Evolutionary conservation across 108 stramenopile genomes (phyloP), one percentile per base, ranked within the genome.

Genomic region (Skeletonema grethae): DNA sequence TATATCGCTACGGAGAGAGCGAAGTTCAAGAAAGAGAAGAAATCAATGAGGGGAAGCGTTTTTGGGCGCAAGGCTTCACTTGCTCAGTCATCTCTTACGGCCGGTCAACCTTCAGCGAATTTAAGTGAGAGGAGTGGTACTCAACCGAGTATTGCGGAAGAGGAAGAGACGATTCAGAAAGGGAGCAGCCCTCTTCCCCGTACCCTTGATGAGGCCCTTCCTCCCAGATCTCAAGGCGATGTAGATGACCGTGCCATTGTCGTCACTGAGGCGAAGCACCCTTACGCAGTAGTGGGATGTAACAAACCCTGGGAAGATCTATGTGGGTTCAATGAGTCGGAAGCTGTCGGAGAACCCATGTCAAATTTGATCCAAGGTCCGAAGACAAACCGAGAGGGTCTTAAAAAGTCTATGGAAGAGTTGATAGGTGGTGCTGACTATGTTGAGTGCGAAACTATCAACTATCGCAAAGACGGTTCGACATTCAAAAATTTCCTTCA

Each of bases 241-340:
- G 36, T 48, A 12, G 73, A 74, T 18, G 13, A n/a, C 18, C 73
- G 73, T 5, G 73, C 73, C 8, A 66, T 74, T 74, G 73, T 74
- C 4, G 73, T 74, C 29, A 74, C 73, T 6, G 73, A 74, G 57
- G 55, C 56, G 7, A 66, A 64, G 16, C 57, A 65, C 5, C 10
- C 10, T 11, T 74, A 48, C 22, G 60, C 65, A 25, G 65, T 74
- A 45, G 59, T 74, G 8, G 73, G 73, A 20, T 74, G 73, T n/a
- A 74, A 74, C 32, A 74, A 74, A 30, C 64, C 73, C 2, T 74
- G 73, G 73, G 73, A 74, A 38, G 65, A 74, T 56, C 45, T 74
- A 3, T 74, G 73, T 55, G 73, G 73, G 0, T 74, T 66, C 25
- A 57, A 56, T 4, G 73, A 74, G 15, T 60, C 46, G 10, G 73